Evolutionary conservation across 257 asterid genomes (phyloP), one percentile per base, ranked within the genome.

Genomic region (Solanum habrochaites): DNA sequence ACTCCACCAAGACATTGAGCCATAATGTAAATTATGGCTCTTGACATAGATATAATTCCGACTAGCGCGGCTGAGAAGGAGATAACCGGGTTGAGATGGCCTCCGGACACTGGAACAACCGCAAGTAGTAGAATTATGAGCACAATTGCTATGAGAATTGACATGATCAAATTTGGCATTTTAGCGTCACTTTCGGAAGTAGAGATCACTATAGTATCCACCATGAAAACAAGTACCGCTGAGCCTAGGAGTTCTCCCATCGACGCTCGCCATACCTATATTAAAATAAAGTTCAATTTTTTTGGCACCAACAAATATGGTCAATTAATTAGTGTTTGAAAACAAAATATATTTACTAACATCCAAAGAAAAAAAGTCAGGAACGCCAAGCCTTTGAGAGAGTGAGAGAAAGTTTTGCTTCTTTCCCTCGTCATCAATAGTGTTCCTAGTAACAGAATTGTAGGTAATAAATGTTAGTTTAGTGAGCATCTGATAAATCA

Each of bases 201-300:
- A 0, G 98, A 94, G 78, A 95, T 95, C 14, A 93, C 95, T 62
- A 94, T 91, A 1, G 97, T 90, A 88, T 95, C 98, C 0, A 94
- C 77, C 95, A 93, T 91, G 91, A 95, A 94, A 2, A 94, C 97
- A 1, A 94, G 88, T 4, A 93, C 94, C 0, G 98, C 98, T 0
- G 98, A 83, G 27, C 97, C 98, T 9, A 94, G 83, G 2, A 93
- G 83, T 91, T 95, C 98, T 4, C 95, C 98, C 1, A 93, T 66
- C 4, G 98, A 93, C 7, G 98, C 97, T 75, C 95, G 88, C 94
- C 97, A 95, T 11, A 93, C 92, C 98, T 95, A 70, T 40, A 82
- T 49, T 6, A 8, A 21, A 80, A 21, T 3, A 80, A 80, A 29
- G 49, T 64, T 58, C 2, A 39, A 60, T 11, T 62, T 52, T 52